These are phyloP conservation scores for Trichocladium uniseriatum DNA, from an alignment of 495 filamentous ascomycete species.

Conservation along the genomic window DNA sequence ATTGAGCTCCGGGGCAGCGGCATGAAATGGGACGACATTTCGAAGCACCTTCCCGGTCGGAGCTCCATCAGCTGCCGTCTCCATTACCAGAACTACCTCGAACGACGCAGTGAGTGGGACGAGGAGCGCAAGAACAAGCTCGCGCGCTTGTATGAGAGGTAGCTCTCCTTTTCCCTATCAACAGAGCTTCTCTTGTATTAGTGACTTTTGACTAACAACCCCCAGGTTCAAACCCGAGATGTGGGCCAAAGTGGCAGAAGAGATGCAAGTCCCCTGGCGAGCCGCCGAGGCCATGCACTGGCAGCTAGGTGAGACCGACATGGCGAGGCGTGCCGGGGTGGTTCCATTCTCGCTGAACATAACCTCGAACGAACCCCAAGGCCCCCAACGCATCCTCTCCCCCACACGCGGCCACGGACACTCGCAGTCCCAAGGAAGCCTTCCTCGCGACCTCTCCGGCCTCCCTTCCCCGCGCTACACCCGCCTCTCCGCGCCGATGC, in stretches of 20 bases:
- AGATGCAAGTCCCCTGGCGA: conserved; percentile 95
- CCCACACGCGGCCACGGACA: conserved; percentile 32
- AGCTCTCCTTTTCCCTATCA: too few relatives aligned
- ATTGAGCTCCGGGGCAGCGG: conserved; percentile 79
- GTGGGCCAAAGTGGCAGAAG: conserved; percentile 88
- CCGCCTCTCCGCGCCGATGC: conserved; percentile 16
- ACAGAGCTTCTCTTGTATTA: too few relatives aligned
- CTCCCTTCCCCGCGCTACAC: conserved; percentile 31
- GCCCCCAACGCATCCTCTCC: conserved; percentile 21
- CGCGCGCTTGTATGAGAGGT: conserved; percentile 92
- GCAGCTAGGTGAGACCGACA: conserved; percentile 87
- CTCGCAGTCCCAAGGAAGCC: conserved; percentile 40
- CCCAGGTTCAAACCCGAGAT: conserved; percentile 90
- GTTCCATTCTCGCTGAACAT: conserved; percentile 66
- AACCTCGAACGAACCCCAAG: conserved; percentile 47
- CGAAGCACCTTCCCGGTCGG: conserved; percentile 75
- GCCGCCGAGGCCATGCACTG: conserved; percentile 97
- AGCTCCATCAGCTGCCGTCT: conserved; percentile 89
- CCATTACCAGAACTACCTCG: conserved; percentile 96
- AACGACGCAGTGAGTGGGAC: conserved; percentile 84
- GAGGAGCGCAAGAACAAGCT: conserved; percentile 97
- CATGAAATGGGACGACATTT: conserved; percentile 99
- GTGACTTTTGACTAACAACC: conserved; percentile 22
- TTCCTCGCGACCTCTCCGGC: conserved; percentile 29
- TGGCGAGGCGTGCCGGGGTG: conserved; percentile 81